Percentiles rank a stretch among this genome's conserved stretches.
phyloP scores from a whole-genome alignment of 768 basidiomycete species.

The Leccinum imitatum region DNA sequence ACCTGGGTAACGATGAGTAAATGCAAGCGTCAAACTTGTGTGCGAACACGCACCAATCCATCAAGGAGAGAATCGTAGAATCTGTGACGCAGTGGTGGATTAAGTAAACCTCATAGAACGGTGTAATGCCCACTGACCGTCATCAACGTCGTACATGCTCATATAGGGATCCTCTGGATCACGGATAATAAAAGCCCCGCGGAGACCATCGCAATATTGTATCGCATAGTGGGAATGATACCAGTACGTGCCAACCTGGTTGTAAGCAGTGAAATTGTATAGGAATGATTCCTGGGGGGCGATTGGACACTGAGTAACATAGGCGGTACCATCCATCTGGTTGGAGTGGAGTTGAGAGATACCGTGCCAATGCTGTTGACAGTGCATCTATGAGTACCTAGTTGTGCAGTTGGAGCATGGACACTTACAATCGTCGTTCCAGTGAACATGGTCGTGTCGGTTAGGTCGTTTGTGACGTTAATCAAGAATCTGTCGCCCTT shows the following conservation, averaged over 20 bases:
- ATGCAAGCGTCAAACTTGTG: background rate
- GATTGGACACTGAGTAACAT: conserved; percentile 44
- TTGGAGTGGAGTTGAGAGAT: conserved; percentile 24
- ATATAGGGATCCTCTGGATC: conserved; percentile 23
- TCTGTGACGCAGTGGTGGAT: background rate
- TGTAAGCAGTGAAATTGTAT: conserved; percentile 34
- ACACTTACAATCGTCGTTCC: conserved; percentile 26
- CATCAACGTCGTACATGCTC: conserved; percentile 20
- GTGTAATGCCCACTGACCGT: conserved; percentile 15
- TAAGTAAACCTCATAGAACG: background rate
- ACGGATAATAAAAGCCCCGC: conserved; percentile 13
- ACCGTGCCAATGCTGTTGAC: conserved; percentile 32
- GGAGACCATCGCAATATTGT: conserved; percentile 41
- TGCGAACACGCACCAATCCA: background rate
- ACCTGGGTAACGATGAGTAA: conserved; percentile 10
- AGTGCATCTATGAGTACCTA: background rate
- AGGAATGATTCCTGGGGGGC: conserved; percentile 32
- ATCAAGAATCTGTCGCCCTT: conserved; percentile 23
- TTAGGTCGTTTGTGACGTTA: conserved; percentile 18
- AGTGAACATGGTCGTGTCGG: conserved; percentile 20
- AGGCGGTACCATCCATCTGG: conserved; percentile 33
- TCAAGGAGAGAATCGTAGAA: background rate
- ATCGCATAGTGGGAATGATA: conserved; percentile 24
- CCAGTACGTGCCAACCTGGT: conserved; percentile 43
- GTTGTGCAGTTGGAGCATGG: too few species aligned